Evolutionary conservation across 768 basidiomycete species (phyloP), one percentile per base, ranked within the genome.

Genomic region (Mrakia blollopis): DNA sequence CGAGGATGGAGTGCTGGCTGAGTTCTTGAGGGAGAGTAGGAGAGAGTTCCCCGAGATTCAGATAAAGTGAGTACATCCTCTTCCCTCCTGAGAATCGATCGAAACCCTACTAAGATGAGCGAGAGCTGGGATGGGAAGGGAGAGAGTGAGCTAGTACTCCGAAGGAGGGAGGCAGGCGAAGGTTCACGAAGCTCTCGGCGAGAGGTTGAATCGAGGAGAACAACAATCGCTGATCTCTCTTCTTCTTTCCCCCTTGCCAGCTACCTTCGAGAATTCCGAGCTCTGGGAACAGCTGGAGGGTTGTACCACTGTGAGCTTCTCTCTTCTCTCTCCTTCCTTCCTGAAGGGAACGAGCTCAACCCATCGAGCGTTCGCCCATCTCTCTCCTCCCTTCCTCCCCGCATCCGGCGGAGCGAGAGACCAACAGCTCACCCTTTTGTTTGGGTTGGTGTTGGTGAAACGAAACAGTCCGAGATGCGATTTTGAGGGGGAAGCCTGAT

Each of bases 211-310:
- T n/a, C n/a, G 63, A 21, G 35, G 37, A 28, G 39, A 3, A 25
- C 65, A 0, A n/a, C 2, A 65, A 10, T 65, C 65, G 35, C 65
- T 39, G 1, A 39, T 21, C 25, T 32, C 67, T 47, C 37, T 28
- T 44, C 39, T 74, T 47, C 39, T 50, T 63, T 25, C 1, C 35
- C 41, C 35, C 1, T 72, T 44, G 37, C 9, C 79, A 83, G 83
- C 73, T 86, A 86, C 81, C 79, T 85, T 47, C 81, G 85, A 54
- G 85, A 86, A 75, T 86, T 84, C 80, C 80, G 83, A 67, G 79
- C 84, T 0, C 82, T 86, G 16, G 85, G 85, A 8, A 86, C 85
- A 3, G 85, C 85, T 14, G 85, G 85, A 52, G 83, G 82, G 54
- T 78, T 83, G 18, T 82, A 84, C 75, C 84, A 84, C 75, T 84